Evolutionary conservation across 768 basidiomycete genomes (phyloP), one percentile per base, ranked within the genome.

Genomic region (Pisolithus marmoratus): DNA sequence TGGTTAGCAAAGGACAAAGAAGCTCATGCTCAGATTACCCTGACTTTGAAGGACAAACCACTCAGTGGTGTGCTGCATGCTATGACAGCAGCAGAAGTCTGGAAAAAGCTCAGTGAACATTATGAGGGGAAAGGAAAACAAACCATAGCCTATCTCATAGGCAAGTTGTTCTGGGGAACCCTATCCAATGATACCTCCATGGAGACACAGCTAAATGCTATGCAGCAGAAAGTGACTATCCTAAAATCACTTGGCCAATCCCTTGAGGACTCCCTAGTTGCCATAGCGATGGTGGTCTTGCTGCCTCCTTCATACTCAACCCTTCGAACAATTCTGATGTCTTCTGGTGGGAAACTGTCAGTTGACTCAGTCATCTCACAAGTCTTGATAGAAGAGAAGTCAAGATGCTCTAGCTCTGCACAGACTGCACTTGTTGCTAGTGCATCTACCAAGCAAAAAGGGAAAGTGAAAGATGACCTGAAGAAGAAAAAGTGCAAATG

Each of bases 61-160:
- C 51, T 64, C 1, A 58, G 47, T 44, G 46, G 58, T 19, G 60
- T 66, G 14, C 41, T 63, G 19, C 48, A 58, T 46, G 24, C 48
- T 2, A 42, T 3, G 12, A 40, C 48, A 8, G 54, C 61, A 12
- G 50, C 46, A 27, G 58, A 58, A 22, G 53, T 46, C n/a, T 63
- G 61, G 63, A 55, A 52, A 3, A 59, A 60, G 50, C 51, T 63
- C 1, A 24, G 34, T 19, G 36, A 48, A 23, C 45, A 41, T 2
- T 65, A 63, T 48, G 53, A 66, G 45, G 61, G 64, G 0, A 59
- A 56, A 50, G 58, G 57, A 8, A 50, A 60, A 20, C 60, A 62
- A 26, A 59, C 54, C n/a, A 54, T 58, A 11, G 62, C 60, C 8
- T 60, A 60, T 44, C 54, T 62, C 2, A 60, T 63, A 17, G 49